Evolutionary conservation across 129 eudicot genomes (phyloP).

Genomic region (Dittrichia graveolens): DNA sequence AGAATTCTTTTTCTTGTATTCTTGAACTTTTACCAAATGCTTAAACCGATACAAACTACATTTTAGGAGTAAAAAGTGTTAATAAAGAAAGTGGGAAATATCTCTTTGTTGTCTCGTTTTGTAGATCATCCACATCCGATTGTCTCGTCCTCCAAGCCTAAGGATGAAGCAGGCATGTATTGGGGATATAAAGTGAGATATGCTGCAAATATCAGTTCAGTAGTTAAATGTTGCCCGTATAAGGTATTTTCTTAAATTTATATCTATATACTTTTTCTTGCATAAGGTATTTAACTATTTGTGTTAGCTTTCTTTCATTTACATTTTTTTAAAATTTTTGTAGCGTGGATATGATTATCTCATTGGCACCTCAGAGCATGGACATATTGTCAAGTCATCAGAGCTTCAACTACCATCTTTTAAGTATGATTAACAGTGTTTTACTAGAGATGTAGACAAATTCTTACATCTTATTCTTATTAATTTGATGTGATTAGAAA

Average conservation of each 20-base stretch:
- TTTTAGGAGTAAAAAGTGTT: too few species aligned
- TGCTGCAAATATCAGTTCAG: constrained; percentile 81
- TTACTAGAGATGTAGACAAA: background rate
- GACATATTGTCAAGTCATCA: constrained; percentile 66
- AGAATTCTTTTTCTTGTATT: constrained; percentile 11
- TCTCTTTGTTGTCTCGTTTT: too few species aligned
- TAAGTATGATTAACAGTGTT: constrained; percentile 46
- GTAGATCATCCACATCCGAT: constrained; percentile 59
- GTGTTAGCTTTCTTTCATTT: constrained; percentile 16
- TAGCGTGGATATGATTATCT: constrained; percentile 93
- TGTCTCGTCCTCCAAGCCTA: constrained; percentile 75
- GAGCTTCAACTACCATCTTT: constrained; percentile 80
- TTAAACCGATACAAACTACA: background rate
- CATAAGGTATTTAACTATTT: background rate
- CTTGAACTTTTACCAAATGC: constrained; percentile 6
- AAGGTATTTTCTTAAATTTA: constrained; percentile 47
- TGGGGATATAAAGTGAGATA: constrained; percentile 97
- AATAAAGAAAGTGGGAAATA: too few species aligned
- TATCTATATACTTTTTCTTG: background rate
- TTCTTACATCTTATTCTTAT: background rate
- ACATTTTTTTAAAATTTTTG: constrained; percentile 1
- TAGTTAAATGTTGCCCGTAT: constrained; percentile 61
- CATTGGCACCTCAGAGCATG: constrained; percentile 99
- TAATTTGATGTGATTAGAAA: background rate
- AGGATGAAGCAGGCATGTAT: constrained; percentile 72